Percentiles rank a stretch among this genome's conserved stretches.
phyloP scores from a whole-genome alignment of 495 filamentous ascomycete species.

The Aspergillus olivimuriae region DNA sequence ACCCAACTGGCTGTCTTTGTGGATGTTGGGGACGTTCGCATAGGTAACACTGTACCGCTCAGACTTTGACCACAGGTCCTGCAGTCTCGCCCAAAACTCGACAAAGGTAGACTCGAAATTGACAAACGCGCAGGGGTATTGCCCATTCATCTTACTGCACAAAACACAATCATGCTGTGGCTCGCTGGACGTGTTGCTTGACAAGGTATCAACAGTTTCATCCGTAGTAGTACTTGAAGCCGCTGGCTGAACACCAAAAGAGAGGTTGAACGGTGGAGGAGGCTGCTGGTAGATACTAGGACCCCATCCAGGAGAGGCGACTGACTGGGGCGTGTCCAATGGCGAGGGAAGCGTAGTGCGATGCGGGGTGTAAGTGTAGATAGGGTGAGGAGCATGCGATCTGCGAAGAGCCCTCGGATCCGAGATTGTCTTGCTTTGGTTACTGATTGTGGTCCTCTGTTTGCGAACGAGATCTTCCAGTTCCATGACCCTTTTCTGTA shows the following conservation, averaged over 20 bases:
- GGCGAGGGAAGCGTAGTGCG: neutral
- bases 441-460: conserved; percentile 19
- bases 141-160: too few species aligned
- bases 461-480: conserved; percentile 16
- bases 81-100: conserved; percentile 6
- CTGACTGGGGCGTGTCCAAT: conserved; percentile 5
- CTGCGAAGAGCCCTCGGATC: conserved; percentile 11
- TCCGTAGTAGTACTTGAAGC: too few species aligned
- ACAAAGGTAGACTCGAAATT: neutral
- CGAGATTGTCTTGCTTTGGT: conserved; percentile 23
- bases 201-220: too few species aligned
- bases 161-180: too few species aligned
- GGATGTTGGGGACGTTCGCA: conserved; percentile 11
- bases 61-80: conserved; percentile 6
- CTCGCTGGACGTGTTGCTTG: too few species aligned
- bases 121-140: too few species aligned
- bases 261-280: conserved; percentile 7
- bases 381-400: neutral
- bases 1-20: conserved; percentile 10
- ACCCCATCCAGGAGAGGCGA: neutral
- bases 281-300: conserved; percentile 10
- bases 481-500: conserved; percentile 12
- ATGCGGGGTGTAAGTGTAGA: conserved; percentile 11
- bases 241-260: neutral
- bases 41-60: conserved; percentile 7